Evolutionary conservation across 2,329 filamentous ascomycete genomes (phyloP), one percentile per base, ranked within the genome.

Genomic region (Sporothrix brasiliensis): DNA sequence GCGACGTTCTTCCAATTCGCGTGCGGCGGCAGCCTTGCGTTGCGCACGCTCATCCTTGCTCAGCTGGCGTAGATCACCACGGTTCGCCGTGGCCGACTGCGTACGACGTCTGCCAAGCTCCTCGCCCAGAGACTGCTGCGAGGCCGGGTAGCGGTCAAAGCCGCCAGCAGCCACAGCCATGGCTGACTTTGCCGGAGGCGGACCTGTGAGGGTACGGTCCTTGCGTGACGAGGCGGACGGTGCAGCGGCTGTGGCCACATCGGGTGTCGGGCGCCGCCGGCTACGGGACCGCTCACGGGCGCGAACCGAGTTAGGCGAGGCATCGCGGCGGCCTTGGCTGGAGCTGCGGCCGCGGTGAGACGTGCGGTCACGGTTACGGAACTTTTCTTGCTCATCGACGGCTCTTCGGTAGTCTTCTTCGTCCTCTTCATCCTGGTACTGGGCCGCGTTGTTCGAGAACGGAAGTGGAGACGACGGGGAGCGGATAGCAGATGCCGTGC

Each of bases 1-100:
- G 71, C 94, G 89, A 39, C 94, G 89, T 76, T 95, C 92, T 79
- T 97, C 94, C 0, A 98, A 86, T 79, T 97, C 94, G 63, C 91
- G 89, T 9, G 93, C 93, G 11, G 91, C 91, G 65, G 89, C 83
- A 74, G 93, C 91, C 79, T 90, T 92, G 80, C 90, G 91, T 63
- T 85, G 80, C 72, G 88, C 86, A 61, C 87, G 83, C 72, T 91
- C 89, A 47, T 88, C 84, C 75, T 84, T 89, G 75, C 65, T 66
- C 24, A 85, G 84, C 70, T 82, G 78, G 71, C 81, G 84, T 71
- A 88, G 76, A 72, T 89, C 87, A 3, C 86, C 86, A 19, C 81
- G 82, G 72, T 73, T 72, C 1, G 71, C 66, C 67, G 52, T 54
- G 19, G 68, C 84, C 83, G 58, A 84, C 80, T 9, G 82, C 81